Base-by-base conservation (phyloP, 805 yeast genomes). In the Schizosaccharomyces cryophilus region DNA sequence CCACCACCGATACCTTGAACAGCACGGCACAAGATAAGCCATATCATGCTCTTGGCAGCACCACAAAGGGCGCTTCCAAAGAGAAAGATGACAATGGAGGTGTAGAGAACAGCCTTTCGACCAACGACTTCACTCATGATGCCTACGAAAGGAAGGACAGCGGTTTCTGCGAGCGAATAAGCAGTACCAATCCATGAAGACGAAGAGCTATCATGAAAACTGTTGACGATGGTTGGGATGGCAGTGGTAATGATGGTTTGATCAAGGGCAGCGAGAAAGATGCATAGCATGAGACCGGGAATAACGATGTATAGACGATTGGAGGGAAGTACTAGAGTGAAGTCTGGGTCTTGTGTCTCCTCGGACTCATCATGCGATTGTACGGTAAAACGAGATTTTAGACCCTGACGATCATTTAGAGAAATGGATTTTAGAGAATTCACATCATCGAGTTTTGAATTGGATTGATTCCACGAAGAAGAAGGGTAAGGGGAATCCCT, bases 71-170 rank as follows among this genome's bases (percentile, higher is more conserved):
- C 64, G 66, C 80, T 77, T 21, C 81, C 81, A 15, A 76, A 19
- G 3, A 72, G 76, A 64, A 79, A 78, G 61, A 74, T 66, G 17
- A 69, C 62, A 42, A 74, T 72, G 29, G 79, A 77, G 35, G 72
- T 67, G 38, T 77, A 62, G 58, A 78, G 66, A 9, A 78, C 73
- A 55, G 66, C 64, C 67, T 70, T 69, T 47, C 78, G 66, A 60
- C 74, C 72, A 65, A 69, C 68, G 26, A 85, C 78, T 65, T 85
- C 90, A 54, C 84, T 78, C 40, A 84, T 72, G 62, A 83, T 78
- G 4, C 90, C 93, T 62, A 80, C 82, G 30, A 85, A 68, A 0
- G 87, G 89, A 70, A 84, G 89, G 69, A 83, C 82, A 1, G 85
- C 85, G 3, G 86, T 78, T 63, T 80, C 80, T 1, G 89, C 82